Conservation (phyloP, 768 basidiomycete genomes). For the Tylopilus felleus region DNA sequence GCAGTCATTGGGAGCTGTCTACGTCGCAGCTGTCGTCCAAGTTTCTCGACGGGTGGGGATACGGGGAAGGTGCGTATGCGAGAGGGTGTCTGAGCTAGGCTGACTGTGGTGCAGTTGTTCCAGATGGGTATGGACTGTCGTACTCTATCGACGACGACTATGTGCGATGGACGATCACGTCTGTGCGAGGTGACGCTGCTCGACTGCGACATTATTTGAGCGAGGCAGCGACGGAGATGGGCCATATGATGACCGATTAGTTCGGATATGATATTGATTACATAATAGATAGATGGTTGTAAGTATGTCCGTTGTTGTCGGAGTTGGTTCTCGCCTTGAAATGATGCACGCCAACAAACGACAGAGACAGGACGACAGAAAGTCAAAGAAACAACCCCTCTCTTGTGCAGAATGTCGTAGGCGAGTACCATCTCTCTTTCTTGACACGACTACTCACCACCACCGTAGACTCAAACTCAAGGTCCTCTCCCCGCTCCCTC, state of each 20-base stretch:
- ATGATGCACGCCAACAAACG: constrained; percentile 39
- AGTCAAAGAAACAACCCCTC: constrained; percentile 41
- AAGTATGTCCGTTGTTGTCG: constrained; percentile 25
- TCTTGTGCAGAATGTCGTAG: constrained; percentile 65
- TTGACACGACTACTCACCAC: neutral
- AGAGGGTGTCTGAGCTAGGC: neutral
- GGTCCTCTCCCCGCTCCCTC: constrained; percentile 28
- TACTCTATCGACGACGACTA: constrained; percentile 85
- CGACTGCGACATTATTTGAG: constrained; percentile 67
- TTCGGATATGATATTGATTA: constrained; percentile 24
- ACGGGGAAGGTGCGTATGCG: constrained; percentile 73
- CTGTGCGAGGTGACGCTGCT: constrained; percentile 50
- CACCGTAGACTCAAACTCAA: constrained; percentile 49
- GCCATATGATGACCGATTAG: constrained; percentile 50
- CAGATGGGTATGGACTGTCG: constrained; percentile 87
- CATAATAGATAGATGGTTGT: constrained; percentile 22
- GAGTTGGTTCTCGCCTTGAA: constrained; percentile 14
- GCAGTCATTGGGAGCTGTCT: constrained; percentile 88
- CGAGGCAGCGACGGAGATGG: constrained; percentile 77
- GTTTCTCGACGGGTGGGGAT: constrained; percentile 94
- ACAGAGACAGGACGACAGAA: constrained; percentile 36
- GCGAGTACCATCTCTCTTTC: constrained; percentile 30
- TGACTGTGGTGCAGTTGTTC: constrained; percentile 58
- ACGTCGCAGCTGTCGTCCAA: constrained; percentile 82
- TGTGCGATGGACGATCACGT: constrained; percentile 91